Percentiles rank a stretch among this genome's conserved stretches.
phyloP scores from a whole-genome alignment of 306 rosid genomes.

The Canavalia gladiata region DNA sequence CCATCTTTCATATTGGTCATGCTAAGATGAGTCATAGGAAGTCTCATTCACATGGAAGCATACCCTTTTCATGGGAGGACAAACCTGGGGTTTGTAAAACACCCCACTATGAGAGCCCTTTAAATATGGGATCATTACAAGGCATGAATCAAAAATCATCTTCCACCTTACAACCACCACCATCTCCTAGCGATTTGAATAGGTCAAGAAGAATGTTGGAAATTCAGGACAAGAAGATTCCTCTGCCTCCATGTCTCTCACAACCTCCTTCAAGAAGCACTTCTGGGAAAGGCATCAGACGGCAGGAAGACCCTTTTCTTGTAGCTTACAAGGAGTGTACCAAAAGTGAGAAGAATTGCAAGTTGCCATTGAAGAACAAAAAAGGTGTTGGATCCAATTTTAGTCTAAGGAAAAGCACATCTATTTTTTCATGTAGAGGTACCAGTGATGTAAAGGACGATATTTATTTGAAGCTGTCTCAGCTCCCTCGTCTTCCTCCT shows the following conservation, averaged over 20 bases:
- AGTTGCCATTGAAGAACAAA: constrained; percentile 44
- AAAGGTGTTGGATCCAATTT: constrained; percentile 47
- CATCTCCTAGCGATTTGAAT: constrained; percentile 21
- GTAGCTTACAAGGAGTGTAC: constrained; percentile 81
- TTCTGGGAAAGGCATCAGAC: constrained; percentile 63
- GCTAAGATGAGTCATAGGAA: constrained; percentile 70
- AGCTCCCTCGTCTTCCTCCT: constrained; percentile 62
- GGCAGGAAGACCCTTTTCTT: constrained; percentile 86
- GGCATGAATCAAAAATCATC: constrained; percentile 27
- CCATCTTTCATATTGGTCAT: background rate
- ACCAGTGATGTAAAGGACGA: constrained; percentile 60
- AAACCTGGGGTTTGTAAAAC: constrained; percentile 80
- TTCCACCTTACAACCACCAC: constrained; percentile 32
- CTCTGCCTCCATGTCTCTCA: constrained; percentile 72
- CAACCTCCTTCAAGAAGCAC: constrained; percentile 60
- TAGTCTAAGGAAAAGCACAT: constrained; percentile 52
- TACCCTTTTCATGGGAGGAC: constrained; percentile 93
- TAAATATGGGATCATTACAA: constrained; percentile 21
- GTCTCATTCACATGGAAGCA: constrained; percentile 79
- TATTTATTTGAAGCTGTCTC: constrained; percentile 56
- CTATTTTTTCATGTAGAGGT: constrained; percentile 69
- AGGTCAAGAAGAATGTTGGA: constrained; percentile 6
- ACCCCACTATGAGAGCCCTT: constrained; percentile 44
- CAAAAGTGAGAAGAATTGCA: constrained; percentile 54
- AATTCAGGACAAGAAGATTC: constrained; percentile 58